Evolutionary conservation across 2,329 filamentous ascomycete genomes (phyloP).

Genomic region (Thelonectria rubi): DNA sequence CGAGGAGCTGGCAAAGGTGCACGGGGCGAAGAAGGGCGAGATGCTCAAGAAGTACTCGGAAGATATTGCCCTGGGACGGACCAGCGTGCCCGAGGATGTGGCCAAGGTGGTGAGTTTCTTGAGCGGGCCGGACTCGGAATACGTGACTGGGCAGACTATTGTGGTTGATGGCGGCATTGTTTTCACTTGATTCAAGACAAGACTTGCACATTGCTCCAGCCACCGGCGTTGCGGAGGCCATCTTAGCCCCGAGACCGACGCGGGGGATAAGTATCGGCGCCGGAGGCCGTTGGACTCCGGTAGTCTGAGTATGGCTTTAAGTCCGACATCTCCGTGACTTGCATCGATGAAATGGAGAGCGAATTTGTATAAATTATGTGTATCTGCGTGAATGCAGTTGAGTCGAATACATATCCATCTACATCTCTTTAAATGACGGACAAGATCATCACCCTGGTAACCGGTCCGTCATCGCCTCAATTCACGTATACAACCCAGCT

Average conservation of each 20-base stretch:
- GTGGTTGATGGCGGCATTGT: slow-evolving; percentile 69
- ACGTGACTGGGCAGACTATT: slow-evolving; percentile 72
- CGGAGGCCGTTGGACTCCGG: too few relatives aligned
- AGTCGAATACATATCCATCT: too few relatives aligned
- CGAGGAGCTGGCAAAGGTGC: slow-evolving; percentile 55
- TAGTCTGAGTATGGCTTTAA: too few relatives aligned
- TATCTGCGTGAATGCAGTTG: too few relatives aligned
- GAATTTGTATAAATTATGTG: neutral
- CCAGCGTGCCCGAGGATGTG: slow-evolving; percentile 70
- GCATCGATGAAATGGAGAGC: too few relatives aligned
- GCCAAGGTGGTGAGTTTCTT: slow-evolving; percentile 70
- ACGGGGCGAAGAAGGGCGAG: slow-evolving; percentile 60
- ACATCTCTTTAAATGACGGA: too few relatives aligned
- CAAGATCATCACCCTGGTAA: neutral
- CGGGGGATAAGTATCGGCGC: too few relatives aligned
- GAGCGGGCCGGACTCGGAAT: slow-evolving; percentile 66
- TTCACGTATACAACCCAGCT: neutral
- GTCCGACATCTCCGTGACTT: too few relatives aligned
- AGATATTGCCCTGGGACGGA: slow-evolving; percentile 65
- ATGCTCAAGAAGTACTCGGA: slow-evolving; percentile 63
- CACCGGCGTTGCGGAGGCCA: neutral
- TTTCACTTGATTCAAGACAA: slow-evolving; percentile 46
- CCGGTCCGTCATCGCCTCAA: neutral
- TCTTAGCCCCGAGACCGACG: neutral
- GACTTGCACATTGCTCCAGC: neutral